These are phyloP conservation scores for Chlorella sp. DNA, from an alignment of 139 green algal genomes.

Conservation along the genomic window DNA sequence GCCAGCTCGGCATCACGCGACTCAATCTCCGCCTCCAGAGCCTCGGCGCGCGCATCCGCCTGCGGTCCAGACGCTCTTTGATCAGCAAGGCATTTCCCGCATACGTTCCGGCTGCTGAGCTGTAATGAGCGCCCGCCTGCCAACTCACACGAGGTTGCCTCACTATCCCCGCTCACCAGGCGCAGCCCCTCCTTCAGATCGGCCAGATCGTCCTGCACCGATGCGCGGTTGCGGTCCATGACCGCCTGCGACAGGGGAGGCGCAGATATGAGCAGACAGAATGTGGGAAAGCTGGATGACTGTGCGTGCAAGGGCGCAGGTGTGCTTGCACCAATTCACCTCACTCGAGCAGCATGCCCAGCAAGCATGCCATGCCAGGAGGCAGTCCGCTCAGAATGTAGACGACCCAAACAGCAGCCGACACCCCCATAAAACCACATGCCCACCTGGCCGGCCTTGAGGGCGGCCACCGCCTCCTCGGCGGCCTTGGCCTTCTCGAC, in stretches of 20 bases:
- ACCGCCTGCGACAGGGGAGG: neutral
- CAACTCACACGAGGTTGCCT: neutral
- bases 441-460: neutral
- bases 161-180: too few relatives aligned
- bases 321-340: neutral
- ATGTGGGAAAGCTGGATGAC: too few relatives aligned
- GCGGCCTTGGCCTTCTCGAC: neutral
- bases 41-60: neutral
- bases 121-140: too few relatives aligned
- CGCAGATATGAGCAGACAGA: too few relatives aligned
- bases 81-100: too few relatives aligned
- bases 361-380: neutral
- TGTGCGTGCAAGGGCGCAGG: too few relatives aligned
- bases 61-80: neutral
- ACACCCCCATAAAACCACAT: neutral
- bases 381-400: too few relatives aligned
- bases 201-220: neutral
- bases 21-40: constrained; percentile 14
- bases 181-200: constrained; percentile 8
- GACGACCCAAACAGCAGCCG: too few relatives aligned
- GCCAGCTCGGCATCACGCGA: constrained; percentile 20
- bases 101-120: too few relatives aligned
- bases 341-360: too few relatives aligned
- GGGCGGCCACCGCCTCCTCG: neutral
- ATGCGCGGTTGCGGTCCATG: constrained; percentile 11